Conservation (phyloP, 2,329 filamentous ascomycete genomes). For the Fusarium brevicatenulatum region DNA sequence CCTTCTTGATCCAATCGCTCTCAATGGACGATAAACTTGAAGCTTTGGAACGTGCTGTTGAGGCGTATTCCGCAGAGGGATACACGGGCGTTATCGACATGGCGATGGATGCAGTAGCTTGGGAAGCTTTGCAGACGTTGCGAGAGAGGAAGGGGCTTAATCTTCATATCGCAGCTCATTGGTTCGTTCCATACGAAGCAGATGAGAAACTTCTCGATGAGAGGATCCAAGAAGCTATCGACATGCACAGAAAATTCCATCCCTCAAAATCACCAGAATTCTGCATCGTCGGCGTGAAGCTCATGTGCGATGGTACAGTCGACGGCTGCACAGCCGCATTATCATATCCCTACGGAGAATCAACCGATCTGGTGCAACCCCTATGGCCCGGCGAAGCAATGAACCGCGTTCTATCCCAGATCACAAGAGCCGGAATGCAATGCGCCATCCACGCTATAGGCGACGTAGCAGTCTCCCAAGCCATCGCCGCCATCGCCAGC, state of each 20-base stretch:
- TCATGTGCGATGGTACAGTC: conserved; percentile 73
- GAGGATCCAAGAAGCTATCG: conserved; percentile 57
- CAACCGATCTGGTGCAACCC: conserved; percentile 55
- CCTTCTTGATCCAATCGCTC: conserved; percentile 54
- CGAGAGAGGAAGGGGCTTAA: conserved; percentile 48
- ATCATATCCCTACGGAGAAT: conserved; percentile 66
- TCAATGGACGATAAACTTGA: conserved; percentile 55
- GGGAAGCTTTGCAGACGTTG: conserved; percentile 54
- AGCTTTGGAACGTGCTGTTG: conserved; percentile 55
- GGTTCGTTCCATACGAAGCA: conserved; percentile 53
- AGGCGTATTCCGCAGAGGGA: conserved; percentile 56
- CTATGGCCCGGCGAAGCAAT: conserved; percentile 65
- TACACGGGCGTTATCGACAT: conserved; percentile 63
- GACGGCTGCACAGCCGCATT: conserved; percentile 73
- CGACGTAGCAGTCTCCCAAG: conserved; percentile 66
- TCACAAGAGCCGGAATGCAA: conserved; percentile 65
- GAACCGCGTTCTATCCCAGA: conserved; percentile 63
- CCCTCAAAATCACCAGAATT: conserved; percentile 41
- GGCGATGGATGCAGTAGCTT: conserved; percentile 62
- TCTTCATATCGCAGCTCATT: conserved; percentile 58
- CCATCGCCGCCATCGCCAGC: conserved; percentile 64
- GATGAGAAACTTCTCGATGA: conserved; percentile 51
- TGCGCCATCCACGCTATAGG: conserved; percentile 74
- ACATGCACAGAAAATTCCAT: conserved; percentile 48
- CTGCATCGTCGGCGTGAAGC: conserved; percentile 68